Base-by-base conservation (phyloP, 225 moss, liverwort and hornwort genomes). In the Lunularia cruciata region DNA sequence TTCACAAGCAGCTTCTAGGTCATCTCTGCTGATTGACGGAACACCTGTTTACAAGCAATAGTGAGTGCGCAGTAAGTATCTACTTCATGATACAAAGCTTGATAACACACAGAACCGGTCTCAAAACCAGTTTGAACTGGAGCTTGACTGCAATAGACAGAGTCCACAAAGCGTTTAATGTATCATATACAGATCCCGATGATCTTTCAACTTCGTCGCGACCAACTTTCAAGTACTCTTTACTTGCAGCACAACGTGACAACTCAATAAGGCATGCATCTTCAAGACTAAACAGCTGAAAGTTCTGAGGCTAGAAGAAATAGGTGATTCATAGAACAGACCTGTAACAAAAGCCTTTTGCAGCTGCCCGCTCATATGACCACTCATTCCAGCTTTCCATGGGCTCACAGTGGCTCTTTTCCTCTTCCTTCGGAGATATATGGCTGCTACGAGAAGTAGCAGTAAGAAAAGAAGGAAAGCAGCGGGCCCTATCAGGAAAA, bases 1-100 rank as follows among this genome's bases (percentile, higher is more conserved):
- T 79, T 92, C 92, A 68, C 92, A 92, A 0, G 92, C 83, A 6
- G 75, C 76, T 61, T 92, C 88, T 49, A 92, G 60, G 65, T 92
- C 92, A 45, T 63, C 62, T 16, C 90, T 76, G 18, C 75, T 80
- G 39, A 90, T 64, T 27, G 79, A 68, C 12, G 90, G 90, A 9
- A 88, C 88, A 14, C 80, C 84, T 80, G 72, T 53, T 33, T 12
- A 18, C 51, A 6, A 31, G 3, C 15, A 48, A 47, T 19, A 5
- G 47, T 47, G 47, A 47, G 23, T 16, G 20, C 27, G 20, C 14
- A 5, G 28, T 9, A 20, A 28, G 54, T 9, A 9, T 9, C 25
- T 14, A 10, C 43, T 43, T 10, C 43, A 43, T 43, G 43, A 43
- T 43, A 54, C 23, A 28, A 13, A 28, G 6, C 0, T 22, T 6